These are phyloP conservation scores for Clarkia xantiana DNA, from an alignment of 345 rosid genomes.

Conservation along the genomic window DNA sequence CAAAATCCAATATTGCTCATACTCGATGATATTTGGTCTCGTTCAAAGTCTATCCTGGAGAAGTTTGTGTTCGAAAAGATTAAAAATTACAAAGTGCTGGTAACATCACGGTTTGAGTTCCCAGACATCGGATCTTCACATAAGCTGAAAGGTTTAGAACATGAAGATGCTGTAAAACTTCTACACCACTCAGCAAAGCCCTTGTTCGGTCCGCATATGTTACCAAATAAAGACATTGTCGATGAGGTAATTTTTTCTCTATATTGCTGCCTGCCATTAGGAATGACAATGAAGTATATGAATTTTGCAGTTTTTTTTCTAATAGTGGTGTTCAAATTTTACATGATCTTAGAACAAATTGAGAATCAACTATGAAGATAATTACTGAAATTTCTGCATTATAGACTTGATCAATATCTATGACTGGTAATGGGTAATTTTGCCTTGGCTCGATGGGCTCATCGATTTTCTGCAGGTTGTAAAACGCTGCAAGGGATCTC, in stretches of 20 bases:
- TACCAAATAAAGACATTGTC: conserved; percentile 1
- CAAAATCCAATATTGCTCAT: conserved; percentile 27
- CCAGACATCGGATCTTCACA: conserved; percentile 16
- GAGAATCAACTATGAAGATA: too few relatives aligned
- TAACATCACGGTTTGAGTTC: conserved; percentile 37
- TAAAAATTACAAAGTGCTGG: conserved; percentile 36
- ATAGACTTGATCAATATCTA: too few relatives aligned
- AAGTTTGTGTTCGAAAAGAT: conserved; percentile 10
- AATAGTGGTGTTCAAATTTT: too few relatives aligned
- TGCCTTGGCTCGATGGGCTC: too few relatives aligned
- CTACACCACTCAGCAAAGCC: conserved; percentile 18
- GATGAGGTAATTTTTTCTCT: neutral
- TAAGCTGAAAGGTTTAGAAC: conserved; percentile 21
- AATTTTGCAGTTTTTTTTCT: too few relatives aligned
- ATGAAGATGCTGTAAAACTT: conserved; percentile 26
- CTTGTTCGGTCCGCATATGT: neutral
- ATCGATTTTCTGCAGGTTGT: neutral
- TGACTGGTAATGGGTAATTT: too few relatives aligned
- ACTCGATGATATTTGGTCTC: conserved; percentile 54
- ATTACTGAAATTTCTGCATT: too few relatives aligned
- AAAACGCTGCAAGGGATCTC: neutral
- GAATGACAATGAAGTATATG: too few relatives aligned
- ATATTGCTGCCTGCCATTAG: too few relatives aligned
- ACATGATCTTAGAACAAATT: too few relatives aligned
- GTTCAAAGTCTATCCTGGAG: conserved; percentile 13